Evolutionary conservation across 306 rosid genomes (phyloP), one percentile per base, ranked within the genome.

Genomic region (Quercus ilex): DNA sequence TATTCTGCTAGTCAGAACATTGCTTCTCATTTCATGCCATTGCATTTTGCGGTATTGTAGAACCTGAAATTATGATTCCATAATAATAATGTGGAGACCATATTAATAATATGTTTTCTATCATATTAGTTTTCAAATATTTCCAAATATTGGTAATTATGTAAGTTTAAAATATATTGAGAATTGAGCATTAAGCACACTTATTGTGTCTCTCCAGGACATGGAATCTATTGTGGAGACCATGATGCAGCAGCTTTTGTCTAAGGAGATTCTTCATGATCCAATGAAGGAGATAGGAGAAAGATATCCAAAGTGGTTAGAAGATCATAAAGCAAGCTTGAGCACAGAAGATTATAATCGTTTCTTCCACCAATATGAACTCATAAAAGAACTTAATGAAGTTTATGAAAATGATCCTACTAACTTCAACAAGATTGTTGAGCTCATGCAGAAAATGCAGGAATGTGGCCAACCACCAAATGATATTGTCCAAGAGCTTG

Each of bases 371-470:
- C 99, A 93, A 78, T 83, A 81, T 59, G 71, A 76, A 55, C 90
- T 95, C 87, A 93, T 95, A 73, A 83, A 63, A 72, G 87, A 90
- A 41, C 96, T 95, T 14, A 95, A 90, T 76, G 86, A 79, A 73
- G 97, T 91, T 31, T 95, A 95, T 20, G 98, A 95, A 77, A 86
- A 85, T 4, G 98, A 95, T 35, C 59, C 98, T 17, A 79, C 78
- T 71, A 93, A 95, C 84, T 95, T 86, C 91, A 83, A 30, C 82
- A 93, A 85, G 88, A 88, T 95, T 80, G 87, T 93, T 67, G 98
- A 95, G 86, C 91, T 95, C 75, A 91, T 95, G 99, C 99, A 95
- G 87, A 93, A 91, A 86, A 91, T 93, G 98, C 99, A 95, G 87
- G 99, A 95, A 83, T 95, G 97, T 43, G 99, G 99, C 78, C 99